These are phyloP conservation scores for Acacia concinna DNA, from an alignment of 331 rosid species.

Conservation along the genomic window DNA sequence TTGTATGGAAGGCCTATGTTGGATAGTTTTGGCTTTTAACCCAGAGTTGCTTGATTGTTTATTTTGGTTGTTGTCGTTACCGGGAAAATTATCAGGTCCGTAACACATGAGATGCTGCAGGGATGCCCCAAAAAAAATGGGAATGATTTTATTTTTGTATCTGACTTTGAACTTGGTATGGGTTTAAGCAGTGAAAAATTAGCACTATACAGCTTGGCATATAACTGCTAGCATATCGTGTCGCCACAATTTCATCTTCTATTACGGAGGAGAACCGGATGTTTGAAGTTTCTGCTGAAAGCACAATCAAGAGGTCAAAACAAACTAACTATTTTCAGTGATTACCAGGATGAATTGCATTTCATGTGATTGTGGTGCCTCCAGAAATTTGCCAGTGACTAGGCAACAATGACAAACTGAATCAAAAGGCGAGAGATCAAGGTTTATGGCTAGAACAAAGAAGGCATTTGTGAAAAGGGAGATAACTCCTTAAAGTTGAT, in stretches of 20 bases:
- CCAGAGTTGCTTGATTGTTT: not conserved
- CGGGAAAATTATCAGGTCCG: not conserved
- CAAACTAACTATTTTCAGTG: not conserved
- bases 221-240: not conserved
- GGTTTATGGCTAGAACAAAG: not conserved
- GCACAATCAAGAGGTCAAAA: not conserved
- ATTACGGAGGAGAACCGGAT: not conserved
- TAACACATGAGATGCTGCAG: constrained; percentile 8
- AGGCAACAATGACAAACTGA: not conserved
- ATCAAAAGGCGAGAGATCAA: not conserved
- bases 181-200: not conserved
- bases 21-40: not conserved
- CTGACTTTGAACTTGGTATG: not conserved
- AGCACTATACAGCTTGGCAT: not conserved
- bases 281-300: constrained; percentile 5
- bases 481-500: not conserved
- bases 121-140: not conserved
- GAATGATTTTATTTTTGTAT: not conserved
- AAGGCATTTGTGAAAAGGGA: not conserved
- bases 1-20: not conserved
- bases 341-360: not conserved
- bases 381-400: not conserved
- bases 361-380: not conserved
- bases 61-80: not conserved
- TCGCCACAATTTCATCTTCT: not conserved